phyloP scores from a whole-genome alignment of 306 rosid genomes.

The Trifolium dubium region DNA sequence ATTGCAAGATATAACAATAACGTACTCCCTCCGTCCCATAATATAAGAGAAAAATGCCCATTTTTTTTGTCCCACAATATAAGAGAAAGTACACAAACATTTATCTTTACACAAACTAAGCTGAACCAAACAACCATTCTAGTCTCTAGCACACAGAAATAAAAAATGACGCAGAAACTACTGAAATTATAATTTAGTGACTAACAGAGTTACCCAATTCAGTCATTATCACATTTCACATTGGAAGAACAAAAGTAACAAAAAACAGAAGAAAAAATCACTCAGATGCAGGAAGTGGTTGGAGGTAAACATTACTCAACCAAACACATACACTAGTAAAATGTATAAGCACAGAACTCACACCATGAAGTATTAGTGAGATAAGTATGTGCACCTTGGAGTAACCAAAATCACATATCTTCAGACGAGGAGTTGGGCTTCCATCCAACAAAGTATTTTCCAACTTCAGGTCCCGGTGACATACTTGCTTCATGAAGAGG shows the following conservation, averaged over 20 bases:
- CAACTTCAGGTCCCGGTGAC: constrained; percentile 96
- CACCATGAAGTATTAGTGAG: constrained; percentile 17
- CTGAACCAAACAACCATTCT: constrained; percentile 1
- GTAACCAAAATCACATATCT: constrained; percentile 97
- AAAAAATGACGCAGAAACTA: constrained; percentile 11
- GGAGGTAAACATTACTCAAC: constrained; percentile 28
- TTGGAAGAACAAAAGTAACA: constrained; percentile 10
- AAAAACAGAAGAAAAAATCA: not conserved
- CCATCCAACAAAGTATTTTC: constrained; percentile 98
- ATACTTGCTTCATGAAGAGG: constrained; percentile 83
- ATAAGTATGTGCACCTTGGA: constrained; percentile 67
- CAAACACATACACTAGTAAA: constrained; percentile 10
- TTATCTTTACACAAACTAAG: constrained; percentile 9
- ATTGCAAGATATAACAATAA: not conserved
- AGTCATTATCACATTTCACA: constrained; percentile 4
- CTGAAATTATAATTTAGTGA: constrained; percentile 2
- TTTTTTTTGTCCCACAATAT: too few species aligned
- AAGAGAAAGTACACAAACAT: too few species aligned
- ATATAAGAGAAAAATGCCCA: too few species aligned
- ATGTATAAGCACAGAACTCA: constrained; percentile 17
- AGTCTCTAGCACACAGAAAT: constrained; percentile 3
- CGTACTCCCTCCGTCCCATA: too few species aligned
- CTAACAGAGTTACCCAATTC: constrained; percentile 9
- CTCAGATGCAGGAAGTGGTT: not conserved
- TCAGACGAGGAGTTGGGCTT: constrained; percentile 90